Conservation (phyloP, 1,284 basidiomycete genomes). For the Cutaneotrichosporon cutaneum region DNA sequence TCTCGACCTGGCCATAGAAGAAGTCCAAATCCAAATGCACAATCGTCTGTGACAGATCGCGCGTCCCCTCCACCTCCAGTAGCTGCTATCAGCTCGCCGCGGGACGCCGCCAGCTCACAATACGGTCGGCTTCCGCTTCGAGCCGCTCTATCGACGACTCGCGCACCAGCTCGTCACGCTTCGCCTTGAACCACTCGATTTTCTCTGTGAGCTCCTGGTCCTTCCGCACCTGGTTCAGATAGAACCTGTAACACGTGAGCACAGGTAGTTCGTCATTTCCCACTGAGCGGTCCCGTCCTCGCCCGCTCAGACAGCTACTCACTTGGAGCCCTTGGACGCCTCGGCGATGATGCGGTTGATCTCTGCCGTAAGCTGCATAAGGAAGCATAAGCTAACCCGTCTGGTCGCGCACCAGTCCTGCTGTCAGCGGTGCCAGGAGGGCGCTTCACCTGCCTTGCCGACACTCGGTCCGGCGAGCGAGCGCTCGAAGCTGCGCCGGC, state of each 20-base stretch:
- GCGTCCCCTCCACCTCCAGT: conserved; percentile 67
- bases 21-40: conserved; percentile 53
- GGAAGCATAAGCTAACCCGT: conserved; percentile 32
- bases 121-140: conserved; percentile 47
- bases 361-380: conserved; percentile 30
- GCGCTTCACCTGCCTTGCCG: conserved; percentile 48
- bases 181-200: conserved; percentile 47
- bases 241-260: conserved; percentile 40
- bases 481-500: conserved; percentile 44
- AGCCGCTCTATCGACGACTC: conserved; percentile 34
- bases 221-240: conserved; percentile 50
- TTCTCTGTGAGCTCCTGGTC: conserved; percentile 49
- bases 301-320: too few relatives aligned
- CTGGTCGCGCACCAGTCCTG: conserved; percentile 50
- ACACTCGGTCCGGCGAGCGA: conserved; percentile 53
- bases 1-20: conserved; percentile 56
- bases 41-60: conserved; percentile 79
- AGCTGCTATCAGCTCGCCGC: conserved; percentile 57
- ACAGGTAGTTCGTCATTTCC: too few relatives aligned
- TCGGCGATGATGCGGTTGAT: conserved; percentile 53
- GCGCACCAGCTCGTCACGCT: conserved; percentile 47
- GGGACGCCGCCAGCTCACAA: conserved; percentile 31
- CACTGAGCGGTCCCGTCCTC: too few relatives aligned
- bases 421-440: not conserved
- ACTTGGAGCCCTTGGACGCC: conserved; percentile 53